Percentiles rank a stretch among this genome's conserved stretches.
phyloP scores from a whole-genome alignment of 371 early-diverging fungal genomes.

The Lichtheimia hyalospora region DNA sequence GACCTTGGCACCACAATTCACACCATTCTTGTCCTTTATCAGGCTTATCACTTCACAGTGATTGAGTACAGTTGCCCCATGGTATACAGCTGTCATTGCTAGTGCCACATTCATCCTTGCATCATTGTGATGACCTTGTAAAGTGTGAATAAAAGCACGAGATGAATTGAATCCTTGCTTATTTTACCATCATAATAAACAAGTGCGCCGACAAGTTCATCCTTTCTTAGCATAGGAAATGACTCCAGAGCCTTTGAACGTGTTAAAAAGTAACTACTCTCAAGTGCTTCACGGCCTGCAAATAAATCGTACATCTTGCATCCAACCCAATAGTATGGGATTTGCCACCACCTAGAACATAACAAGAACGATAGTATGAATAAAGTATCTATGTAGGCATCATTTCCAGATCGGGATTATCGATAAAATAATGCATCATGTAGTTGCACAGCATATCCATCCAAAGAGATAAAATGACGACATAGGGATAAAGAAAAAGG shows the following conservation, averaged over 20 bases:
- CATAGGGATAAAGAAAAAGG: too few species aligned
- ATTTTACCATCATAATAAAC: slow-evolving; percentile 96
- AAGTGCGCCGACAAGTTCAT: slow-evolving; percentile 91
- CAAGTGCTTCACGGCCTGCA: slow-evolving; percentile 88
- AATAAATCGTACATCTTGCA: slow-evolving; percentile 96
- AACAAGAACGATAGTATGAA: too few species aligned
- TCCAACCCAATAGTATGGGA: slow-evolving; percentile 98
- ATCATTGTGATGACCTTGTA: slow-evolving; percentile 93
- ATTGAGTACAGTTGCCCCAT: slow-evolving; percentile 96
- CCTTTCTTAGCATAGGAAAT: slow-evolving; percentile 94
- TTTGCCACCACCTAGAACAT: slow-evolving; percentile 80
- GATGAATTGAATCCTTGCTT: neutral
- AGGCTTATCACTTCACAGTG: slow-evolving; percentile 91
- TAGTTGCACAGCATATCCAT: too few species aligned
- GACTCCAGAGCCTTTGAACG: slow-evolving; percentile 86
- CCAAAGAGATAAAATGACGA: too few species aligned
- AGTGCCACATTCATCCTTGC: slow-evolving; percentile 97
- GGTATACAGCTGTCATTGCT: slow-evolving; percentile 89
- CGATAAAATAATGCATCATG: too few species aligned
- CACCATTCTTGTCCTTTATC: slow-evolving; percentile 69
- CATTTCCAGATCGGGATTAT: too few species aligned
- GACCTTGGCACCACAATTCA: slow-evolving; percentile 82
- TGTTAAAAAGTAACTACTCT: slow-evolving; percentile 85
- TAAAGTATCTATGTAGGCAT: too few species aligned
- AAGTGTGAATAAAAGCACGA: neutral